Percentiles rank a stretch among this genome's conserved stretches.
phyloP scores from a whole-genome alignment of 1,284 basidiomycete genomes.

The Fomitopsis pinicola region DNA sequence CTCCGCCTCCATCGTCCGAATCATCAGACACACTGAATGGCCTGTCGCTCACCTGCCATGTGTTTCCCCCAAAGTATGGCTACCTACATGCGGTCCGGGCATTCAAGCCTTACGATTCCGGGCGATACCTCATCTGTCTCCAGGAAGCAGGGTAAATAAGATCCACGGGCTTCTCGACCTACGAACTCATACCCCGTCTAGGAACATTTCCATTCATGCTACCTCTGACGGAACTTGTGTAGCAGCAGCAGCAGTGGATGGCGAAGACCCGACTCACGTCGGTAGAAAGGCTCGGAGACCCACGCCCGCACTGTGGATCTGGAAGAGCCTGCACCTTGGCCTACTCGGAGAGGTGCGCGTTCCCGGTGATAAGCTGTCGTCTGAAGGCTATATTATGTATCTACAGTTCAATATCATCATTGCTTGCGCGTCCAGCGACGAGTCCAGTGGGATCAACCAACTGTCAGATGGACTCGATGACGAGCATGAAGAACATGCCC shows the following conservation, averaged over 20 bases:
- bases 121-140: slow-evolving; percentile 42
- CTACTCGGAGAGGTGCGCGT: slow-evolving; percentile 41
- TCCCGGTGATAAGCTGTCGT: slow-evolving; percentile 3
- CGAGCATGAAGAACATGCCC: slow-evolving; percentile 35
- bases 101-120: slow-evolving; percentile 39
- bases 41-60: slow-evolving; percentile 43
- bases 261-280: not conserved
- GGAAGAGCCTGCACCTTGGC: slow-evolving; percentile 40
- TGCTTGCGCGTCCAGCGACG: slow-evolving; percentile 40
- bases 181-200: slow-evolving; percentile 4
- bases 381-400: not conserved
- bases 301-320: slow-evolving; percentile 41
- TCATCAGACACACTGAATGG: slow-evolving; percentile 13
- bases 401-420: slow-evolving; percentile 30
- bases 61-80: slow-evolving; percentile 44
- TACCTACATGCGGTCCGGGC: slow-evolving; percentile 37
- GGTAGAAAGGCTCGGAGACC: not conserved
- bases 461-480: slow-evolving; percentile 26
- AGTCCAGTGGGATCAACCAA: slow-evolving; percentile 29
- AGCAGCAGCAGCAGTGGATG: slow-evolving; percentile 12
- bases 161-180: not conserved
- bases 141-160: slow-evolving; percentile 51
- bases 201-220: slow-evolving; percentile 23
- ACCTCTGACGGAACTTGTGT: slow-evolving; percentile 22
- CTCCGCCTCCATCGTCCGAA: slow-evolving; percentile 28